Base-by-base conservation (phyloP, 371 early-diverging fungal species). In the Mucor irregularis region DNA sequence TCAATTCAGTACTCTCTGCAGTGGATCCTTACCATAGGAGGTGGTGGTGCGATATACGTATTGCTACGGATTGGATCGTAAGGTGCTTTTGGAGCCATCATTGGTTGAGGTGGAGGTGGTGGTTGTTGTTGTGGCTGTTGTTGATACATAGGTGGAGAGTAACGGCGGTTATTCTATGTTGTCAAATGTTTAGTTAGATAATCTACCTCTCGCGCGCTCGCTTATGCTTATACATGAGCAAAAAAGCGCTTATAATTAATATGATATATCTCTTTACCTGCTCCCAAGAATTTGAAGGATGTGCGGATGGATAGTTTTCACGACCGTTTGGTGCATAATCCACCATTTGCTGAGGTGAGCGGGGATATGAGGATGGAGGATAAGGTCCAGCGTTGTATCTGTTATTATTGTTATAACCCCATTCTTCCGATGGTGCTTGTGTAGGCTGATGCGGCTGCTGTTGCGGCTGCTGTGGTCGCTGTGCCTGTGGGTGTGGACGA, bases 401-500 rank as follows among this genome's bases (percentile, higher is more conserved):
- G 29, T 56, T 62, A 44, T 54, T 58, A 38, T 53, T 53, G 29
- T 56, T 62, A 44, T 54, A 63, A 38, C 58, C 64, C 58, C 58
- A 57, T 33, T 53, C 58, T 47, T 58, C 55, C 25, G 54, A 39
- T 34, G 49, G 5, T 21, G 21, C 24, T 42, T 16, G 42, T 21
- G 19, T 8, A 1, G 19, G 42, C 24, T 39, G 39, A 8, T 39
- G 39, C 21, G 17, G 5, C 17, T 42, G 42, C 24, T 16, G 42
- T 21, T 16, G 22, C 2, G 19, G 42, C 24, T 39, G 39, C 11
- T 39, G 39, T 39, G 17, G 39, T 7, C 21, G 39, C 45, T 53
- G 57, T 62, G 50, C 56, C 61, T 67, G 65, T 51, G 54, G 62
- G 25, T 64, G 64, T 46, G 53, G 65, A 29, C 48, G 54, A 52